These are phyloP conservation scores for Aspergillus sp. DNA, from an alignment of 2,329 filamentous ascomycete species.

Conservation along the genomic window DNA sequence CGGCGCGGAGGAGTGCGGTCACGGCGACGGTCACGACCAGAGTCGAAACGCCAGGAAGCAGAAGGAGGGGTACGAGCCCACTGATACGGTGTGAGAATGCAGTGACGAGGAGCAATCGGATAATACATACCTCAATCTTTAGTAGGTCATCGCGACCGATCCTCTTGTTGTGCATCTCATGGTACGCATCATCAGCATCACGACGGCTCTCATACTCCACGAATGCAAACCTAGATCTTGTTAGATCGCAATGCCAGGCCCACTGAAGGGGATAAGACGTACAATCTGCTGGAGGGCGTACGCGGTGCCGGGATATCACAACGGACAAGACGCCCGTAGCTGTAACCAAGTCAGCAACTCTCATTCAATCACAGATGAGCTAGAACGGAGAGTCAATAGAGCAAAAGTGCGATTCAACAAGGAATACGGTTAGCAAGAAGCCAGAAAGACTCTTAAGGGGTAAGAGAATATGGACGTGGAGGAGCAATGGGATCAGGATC, in stretches of 20 bases:
- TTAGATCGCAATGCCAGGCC: slow-evolving; percentile 21
- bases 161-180: slow-evolving; percentile 99
- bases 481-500: slow-evolving; percentile 4
- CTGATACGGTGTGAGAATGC: slow-evolving; percentile 49
- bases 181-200: slow-evolving; percentile 97
- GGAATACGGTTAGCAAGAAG: slow-evolving; percentile 4
- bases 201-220: slow-evolving; percentile 98
- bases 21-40: slow-evolving; percentile 68
- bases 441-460: neutral
- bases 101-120: neutral
- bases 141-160: slow-evolving; percentile 91
- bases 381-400: neutral
- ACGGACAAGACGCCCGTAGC: slow-evolving; percentile 94
- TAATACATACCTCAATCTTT: slow-evolving; percentile 88
- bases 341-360: slow-evolving; percentile 48
- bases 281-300: slow-evolving; percentile 92
- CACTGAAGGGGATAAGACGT: slow-evolving; percentile 47
- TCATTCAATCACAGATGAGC: slow-evolving; percentile 18
- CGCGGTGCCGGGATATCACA: slow-evolving; percentile 97
- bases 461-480: neutral
- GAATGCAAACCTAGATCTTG: slow-evolving; percentile 76
- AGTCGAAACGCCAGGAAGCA: slow-evolving; percentile 97
- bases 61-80: slow-evolving; percentile 98
- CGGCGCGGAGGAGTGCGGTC: slow-evolving; percentile 76
- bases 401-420: slow-evolving; percentile 3